Base-by-base conservation (phyloP, 73 alveolate species). In the Breviolum minutum region DNA sequence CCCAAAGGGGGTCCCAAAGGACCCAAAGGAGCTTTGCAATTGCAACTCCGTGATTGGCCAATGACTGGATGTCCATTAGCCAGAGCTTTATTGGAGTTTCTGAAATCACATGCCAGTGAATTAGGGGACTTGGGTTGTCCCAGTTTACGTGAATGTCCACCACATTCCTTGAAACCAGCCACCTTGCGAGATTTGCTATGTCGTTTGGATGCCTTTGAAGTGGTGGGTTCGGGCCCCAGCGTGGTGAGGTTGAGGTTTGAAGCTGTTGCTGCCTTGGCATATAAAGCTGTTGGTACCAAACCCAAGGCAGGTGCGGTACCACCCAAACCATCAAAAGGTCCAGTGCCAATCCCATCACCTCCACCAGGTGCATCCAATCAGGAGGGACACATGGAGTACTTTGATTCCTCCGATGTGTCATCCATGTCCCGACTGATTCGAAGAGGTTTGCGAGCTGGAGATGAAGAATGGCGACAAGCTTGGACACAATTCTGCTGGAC, bases 1-100 rank as follows among this genome's bases (percentile, higher is more conserved):
- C 66, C 89, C 89, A 5, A 61, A 17, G n/a, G 14, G 48, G 60
- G 62, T 6, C 17, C 2, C 63, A 9, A 64, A 7, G 73, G 32
- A 20, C 74, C 82, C 88, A 74, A 92, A 66, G 87, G n/a, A 22
- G 64, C 90, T 79, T n/a, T 92, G 32, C 81, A 92, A 48, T 11
- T 92, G 9, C 88, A 92, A 26, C 71, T 92, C 64, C 64, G 89
- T 10, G 97, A 92, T 12, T 92, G 97, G 97, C 97, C 97, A 63
- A 92, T 92, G 97, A 74, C 97, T 24, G 97, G 97, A 22, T 92
- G 97, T 64, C 97, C 97, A 8, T 92, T 92, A 64, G 97, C 97
- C 11, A 74, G 97, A 7, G 97, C 97, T n/a, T 30, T 92, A 29
- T 54, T 92, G 97, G 97, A 92, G 60, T 92, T 92, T 63, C 97